Evolutionary conservation across 129 eudicot genomes (phyloP), one percentile per base, ranked within the genome.

Genomic region (Logfia minima): DNA sequence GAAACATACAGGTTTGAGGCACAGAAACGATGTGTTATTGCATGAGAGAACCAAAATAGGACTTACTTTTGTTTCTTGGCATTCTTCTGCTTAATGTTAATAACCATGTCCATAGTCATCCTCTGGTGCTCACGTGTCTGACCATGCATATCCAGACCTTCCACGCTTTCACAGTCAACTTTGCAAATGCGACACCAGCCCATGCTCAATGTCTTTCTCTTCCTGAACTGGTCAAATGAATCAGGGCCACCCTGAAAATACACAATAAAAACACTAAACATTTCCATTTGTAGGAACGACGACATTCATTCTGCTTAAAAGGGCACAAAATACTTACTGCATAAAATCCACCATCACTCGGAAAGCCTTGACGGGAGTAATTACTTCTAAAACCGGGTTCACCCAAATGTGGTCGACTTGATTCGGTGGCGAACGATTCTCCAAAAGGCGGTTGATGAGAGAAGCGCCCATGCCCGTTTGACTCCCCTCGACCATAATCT

Each of bases 131-230:
- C 99, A 72, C 90, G 84, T 34, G 99, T 86, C 59, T 95, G 99
- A 31, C 96, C 89, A 90, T 95, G 99, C 83, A 88, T 52, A 65
- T 95, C 99, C 68, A 95, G 81, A 29, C 96, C 99, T 75, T 95
- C 99, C 61, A 89, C 92, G 18, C 90, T 85, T 43, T 90, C 96
- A 89, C 99, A 95, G 74, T 95, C 97, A 74, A 95, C 80, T 73
- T 85, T 84, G 87, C 99, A 95, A 26, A 95, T 95, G 22, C 97
- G 89, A 82, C 99, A 95, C 99, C 97, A 95, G 32, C 96, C 97
- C 84, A 83, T 85, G 68, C 86, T 86, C 10, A 84, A 45, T 2
- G 87, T 79, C 79, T 79, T 89, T 81, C 93, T 79, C 87, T 86
- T 91, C 81, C 94, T 84, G 39, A 84, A 70, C 8, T 77, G 84